A percentile compares a stretch with the other conserved stretches of the same genome.
phyloP scores from a whole-genome alignment of 352 stramenopile species.

The Pythium chondricola region DNA sequence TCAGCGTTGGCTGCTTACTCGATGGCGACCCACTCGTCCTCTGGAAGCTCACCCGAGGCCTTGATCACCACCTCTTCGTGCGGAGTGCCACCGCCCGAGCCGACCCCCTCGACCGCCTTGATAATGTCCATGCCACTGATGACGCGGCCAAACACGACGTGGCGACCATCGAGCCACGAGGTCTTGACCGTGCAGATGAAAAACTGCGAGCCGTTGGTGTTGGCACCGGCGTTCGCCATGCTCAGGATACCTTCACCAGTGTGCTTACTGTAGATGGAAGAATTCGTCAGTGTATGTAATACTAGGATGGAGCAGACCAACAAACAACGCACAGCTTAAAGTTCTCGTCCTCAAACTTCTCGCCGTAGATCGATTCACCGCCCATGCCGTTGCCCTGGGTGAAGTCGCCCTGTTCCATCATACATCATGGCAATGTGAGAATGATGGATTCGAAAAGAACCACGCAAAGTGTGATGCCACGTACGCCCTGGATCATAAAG shows the following conservation, averaged over 20 bases:
- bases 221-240: slow-evolving; percentile 81
- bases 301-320: background rate
- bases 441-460: background rate
- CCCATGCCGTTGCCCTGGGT: slow-evolving; percentile 72
- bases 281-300: too few relatives aligned
- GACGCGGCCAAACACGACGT: slow-evolving; percentile 93
- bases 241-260: slow-evolving; percentile 57
- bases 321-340: slow-evolving; percentile 66
- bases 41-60: slow-evolving; percentile 90
- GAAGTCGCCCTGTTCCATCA: slow-evolving; percentile 54
- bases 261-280: slow-evolving; percentile 61
- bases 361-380: slow-evolving; percentile 73
- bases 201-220: slow-evolving; percentile 97
- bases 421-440: too few relatives aligned
- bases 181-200: slow-evolving; percentile 95
- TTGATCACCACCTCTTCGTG: slow-evolving; percentile 87
- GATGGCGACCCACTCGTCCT: slow-evolving; percentile 40
- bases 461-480: slow-evolving; percentile 5
- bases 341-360: slow-evolving; percentile 79
- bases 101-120: slow-evolving; percentile 93
- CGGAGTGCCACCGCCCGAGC: slow-evolving; percentile 87
- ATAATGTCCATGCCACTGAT: slow-evolving; percentile 95
- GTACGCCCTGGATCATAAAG: slow-evolving; percentile 87
- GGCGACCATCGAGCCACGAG: slow-evolving; percentile 83
- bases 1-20: slow-evolving; percentile 28